These are phyloP conservation scores for Penicillium bovifimosum DNA, from an alignment of 495 filamentous ascomycete genomes.

Conservation along the genomic window DNA sequence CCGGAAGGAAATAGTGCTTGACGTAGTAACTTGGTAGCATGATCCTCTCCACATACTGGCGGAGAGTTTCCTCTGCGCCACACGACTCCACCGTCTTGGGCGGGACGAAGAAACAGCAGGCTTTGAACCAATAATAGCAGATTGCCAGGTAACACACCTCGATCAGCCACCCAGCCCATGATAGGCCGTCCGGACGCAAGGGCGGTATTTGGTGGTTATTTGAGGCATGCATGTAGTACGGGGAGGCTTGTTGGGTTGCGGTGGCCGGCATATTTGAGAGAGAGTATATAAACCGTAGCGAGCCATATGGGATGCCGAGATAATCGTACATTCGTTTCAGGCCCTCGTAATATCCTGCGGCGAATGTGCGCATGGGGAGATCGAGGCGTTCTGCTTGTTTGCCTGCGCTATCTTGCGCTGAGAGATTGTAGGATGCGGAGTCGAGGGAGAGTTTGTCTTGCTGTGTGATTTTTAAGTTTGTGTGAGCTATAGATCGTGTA, in stretches of 20 bases:
- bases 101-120: constrained; percentile 41
- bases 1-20: constrained; percentile 44
- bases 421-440: constrained; percentile 18
- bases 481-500: neutral
- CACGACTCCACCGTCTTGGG: constrained; percentile 17
- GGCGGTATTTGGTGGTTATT: constrained; percentile 45
- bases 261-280: constrained; percentile 30
- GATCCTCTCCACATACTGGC: constrained; percentile 41
- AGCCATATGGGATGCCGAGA: constrained; percentile 39
- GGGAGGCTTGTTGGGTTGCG: constrained; percentile 11
- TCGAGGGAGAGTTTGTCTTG: constrained; percentile 23
- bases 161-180: constrained; percentile 26
- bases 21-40: constrained; percentile 38
- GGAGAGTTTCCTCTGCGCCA: constrained; percentile 34
- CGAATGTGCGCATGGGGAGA: constrained; percentile 55
- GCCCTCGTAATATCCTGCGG: constrained; percentile 50
- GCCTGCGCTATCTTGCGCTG: neutral
- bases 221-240: constrained; percentile 23
- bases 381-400: constrained; percentile 24
- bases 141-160: constrained; percentile 35
- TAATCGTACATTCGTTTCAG: constrained; percentile 50
- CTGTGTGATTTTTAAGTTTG: neutral
- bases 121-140: constrained; percentile 45
- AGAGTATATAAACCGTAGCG: constrained; percentile 33
- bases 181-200: constrained; percentile 16